These are phyloP conservation scores for Beauveria bassiana DNA, from an alignment of 2,329 filamentous ascomycete species.

Conservation along the genomic window DNA sequence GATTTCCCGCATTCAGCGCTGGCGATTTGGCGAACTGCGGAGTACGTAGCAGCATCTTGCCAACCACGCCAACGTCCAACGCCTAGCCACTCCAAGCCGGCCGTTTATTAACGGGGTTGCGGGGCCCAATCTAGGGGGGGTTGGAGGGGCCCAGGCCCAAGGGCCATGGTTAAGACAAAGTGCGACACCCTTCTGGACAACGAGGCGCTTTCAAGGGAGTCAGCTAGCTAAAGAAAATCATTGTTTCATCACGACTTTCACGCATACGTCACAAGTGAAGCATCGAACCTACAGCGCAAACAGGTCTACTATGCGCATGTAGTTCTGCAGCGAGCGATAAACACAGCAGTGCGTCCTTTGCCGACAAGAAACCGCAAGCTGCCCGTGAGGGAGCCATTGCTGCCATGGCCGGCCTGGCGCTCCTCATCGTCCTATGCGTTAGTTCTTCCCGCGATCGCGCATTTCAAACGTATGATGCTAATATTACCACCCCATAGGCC, in stretches of 20 bases:
- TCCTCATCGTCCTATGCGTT: slow-evolving; percentile 35
- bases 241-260: slow-evolving; percentile 1
- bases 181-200: slow-evolving; percentile 1
- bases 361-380: not conserved
- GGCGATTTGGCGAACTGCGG: too few species aligned
- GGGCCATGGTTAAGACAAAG: not conserved
- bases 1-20: too few species aligned
- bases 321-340: not conserved
- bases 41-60: too few species aligned
- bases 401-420: slow-evolving; percentile 32
- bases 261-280: not conserved
- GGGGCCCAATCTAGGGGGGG: not conserved
- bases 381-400: slow-evolving; percentile 7
- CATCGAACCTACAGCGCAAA: not conserved
- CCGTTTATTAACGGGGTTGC: not conserved
- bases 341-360: not conserved
- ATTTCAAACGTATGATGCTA: slow-evolving; percentile 10
- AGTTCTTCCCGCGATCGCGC: slow-evolving; percentile 15
- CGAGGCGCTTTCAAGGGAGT: not conserved
- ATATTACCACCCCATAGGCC: slow-evolving; percentile 26
- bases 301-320: not conserved
- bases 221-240: not conserved
- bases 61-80: too few species aligned
- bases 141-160: too few species aligned
- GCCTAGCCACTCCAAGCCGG: too few species aligned